phyloP scores from a whole-genome alignment of 768 basidiomycete species.

The Panaeolus cyanescens region DNA sequence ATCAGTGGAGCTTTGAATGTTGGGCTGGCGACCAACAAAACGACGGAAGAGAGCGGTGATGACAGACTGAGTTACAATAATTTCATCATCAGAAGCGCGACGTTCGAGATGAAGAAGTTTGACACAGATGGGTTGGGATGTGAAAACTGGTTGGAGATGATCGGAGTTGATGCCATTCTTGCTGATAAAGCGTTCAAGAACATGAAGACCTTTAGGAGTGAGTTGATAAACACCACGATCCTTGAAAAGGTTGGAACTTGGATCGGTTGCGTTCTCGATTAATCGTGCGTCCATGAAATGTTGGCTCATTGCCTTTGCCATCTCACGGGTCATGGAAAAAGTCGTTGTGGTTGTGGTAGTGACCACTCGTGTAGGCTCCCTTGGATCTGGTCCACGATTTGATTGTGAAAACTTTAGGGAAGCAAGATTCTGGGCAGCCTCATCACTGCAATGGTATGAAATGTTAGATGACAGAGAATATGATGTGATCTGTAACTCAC shows the following conservation, averaged over 20 bases:
- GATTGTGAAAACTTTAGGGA: conserved; percentile 99
- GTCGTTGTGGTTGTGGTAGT: conserved; percentile 99
- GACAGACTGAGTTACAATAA: conserved; percentile 92
- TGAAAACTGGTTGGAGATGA: conserved; percentile 87
- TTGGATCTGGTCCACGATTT: conserved; percentile 96
- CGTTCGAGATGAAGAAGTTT: conserved; percentile 97
- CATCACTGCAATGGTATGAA: conserved; percentile 61
- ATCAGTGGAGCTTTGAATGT: conserved; percentile 58
- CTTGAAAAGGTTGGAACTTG: conserved; percentile 88
- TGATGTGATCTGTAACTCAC: conserved; percentile 49
- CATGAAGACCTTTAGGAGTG: conserved; percentile 97
- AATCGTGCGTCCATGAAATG: conserved; percentile 99
- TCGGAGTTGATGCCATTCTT: conserved; percentile 98
- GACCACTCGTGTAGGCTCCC: conserved; percentile 96
- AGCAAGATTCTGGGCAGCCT: conserved; percentile 90
- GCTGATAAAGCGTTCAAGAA: conserved; percentile 98
- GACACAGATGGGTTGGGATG: conserved; percentile 93
- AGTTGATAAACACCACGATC: conserved; percentile 95
- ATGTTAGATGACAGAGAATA: conserved; percentile 12
- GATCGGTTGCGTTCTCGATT: conserved; percentile 95
- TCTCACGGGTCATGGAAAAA: conserved; percentile 99
- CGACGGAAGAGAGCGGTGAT: conserved; percentile 94
- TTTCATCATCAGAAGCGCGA: conserved; percentile 91
- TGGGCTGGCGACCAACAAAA: conserved; percentile 88
- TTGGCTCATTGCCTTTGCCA: conserved; percentile 99